These are phyloP conservation scores for Aphanomyces cochlioides DNA, from an alignment of 352 stramenopile species.

Conservation along the genomic window DNA sequence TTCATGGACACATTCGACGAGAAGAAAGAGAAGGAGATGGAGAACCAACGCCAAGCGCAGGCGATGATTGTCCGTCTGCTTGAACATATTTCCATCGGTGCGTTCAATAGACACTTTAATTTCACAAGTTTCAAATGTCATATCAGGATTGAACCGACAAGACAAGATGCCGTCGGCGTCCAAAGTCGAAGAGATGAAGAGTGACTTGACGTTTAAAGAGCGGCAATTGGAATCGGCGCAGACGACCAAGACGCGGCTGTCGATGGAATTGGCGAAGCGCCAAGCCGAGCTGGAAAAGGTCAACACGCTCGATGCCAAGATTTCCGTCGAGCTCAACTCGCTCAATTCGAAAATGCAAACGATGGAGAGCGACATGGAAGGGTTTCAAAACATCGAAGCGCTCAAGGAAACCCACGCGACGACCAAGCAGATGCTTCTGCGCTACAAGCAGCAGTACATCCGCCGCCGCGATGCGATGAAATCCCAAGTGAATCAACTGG, in stretches of 20 bases:
- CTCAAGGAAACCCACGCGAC: constrained; percentile 73
- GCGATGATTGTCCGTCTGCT: constrained; percentile 85
- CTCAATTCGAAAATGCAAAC: constrained; percentile 82
- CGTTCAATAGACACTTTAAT: constrained; percentile 31
- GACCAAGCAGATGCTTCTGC: constrained; percentile 73
- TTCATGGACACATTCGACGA: constrained; percentile 84
- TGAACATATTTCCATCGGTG: constrained; percentile 80
- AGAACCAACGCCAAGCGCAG: constrained; percentile 54
- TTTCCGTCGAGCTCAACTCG: constrained; percentile 74
- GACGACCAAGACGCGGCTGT: constrained; percentile 82
- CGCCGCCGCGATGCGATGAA: constrained; percentile 79
- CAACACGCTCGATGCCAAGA: constrained; percentile 87
- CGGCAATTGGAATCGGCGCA: constrained; percentile 87
- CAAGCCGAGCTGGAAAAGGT: constrained; percentile 88
- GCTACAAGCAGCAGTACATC: constrained; percentile 81
- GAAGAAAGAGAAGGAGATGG: constrained; percentile 61
- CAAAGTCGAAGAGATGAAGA: constrained; percentile 83
- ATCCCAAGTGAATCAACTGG: constrained; percentile 68
- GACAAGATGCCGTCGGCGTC: constrained; percentile 70
- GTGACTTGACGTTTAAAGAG: constrained; percentile 89
- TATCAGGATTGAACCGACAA: constrained; percentile 46
- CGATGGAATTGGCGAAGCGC: constrained; percentile 82
- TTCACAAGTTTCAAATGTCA: constrained; percentile 11
- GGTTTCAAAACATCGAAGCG: constrained; percentile 85
- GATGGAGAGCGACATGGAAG: constrained; percentile 84